These are phyloP conservation scores for Acanthamoeba quina DNA, from an alignment of 208 protist genomes.

Conservation along the genomic window DNA sequence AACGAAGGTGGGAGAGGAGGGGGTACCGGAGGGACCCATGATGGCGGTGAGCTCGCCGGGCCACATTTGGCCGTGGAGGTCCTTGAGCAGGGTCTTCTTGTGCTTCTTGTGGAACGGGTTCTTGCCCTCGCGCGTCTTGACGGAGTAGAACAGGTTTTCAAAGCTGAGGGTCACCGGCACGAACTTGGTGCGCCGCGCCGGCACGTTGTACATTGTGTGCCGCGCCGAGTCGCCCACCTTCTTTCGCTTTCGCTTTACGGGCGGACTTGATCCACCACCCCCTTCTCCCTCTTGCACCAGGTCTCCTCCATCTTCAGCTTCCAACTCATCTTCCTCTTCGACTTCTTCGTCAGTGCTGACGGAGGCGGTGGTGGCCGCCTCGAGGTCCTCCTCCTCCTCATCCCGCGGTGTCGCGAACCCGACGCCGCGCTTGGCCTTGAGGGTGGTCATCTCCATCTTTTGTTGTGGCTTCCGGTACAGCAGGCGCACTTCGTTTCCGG, in stretches of 20 bases:
- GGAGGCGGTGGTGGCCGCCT: conserved; percentile 26
- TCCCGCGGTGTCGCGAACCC: neutral
- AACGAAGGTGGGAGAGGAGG: too few relatives aligned
- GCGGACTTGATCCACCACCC: too few relatives aligned
- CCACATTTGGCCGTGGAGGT: conserved; percentile 48
- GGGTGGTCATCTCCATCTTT: neutral
- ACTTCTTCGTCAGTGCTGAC: neutral
- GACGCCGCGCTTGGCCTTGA: neutral
- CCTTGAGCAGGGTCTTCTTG: conserved; percentile 69
- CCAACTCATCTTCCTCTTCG: too few relatives aligned
- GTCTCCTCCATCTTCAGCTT: neutral
- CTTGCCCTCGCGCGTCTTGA: conserved; percentile 59
- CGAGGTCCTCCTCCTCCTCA: neutral
- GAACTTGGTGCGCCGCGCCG: neutral
- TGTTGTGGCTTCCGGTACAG: too few relatives aligned
- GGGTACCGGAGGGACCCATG: conserved; percentile 71
- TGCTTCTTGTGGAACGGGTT: conserved; percentile 56
- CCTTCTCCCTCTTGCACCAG: neutral
- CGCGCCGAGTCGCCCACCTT: neutral
- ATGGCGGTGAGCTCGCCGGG: conserved; percentile 70
- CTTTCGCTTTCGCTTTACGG: neutral
- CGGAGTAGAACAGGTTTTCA: conserved; percentile 69
- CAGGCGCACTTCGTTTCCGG: too few relatives aligned
- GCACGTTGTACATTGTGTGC: neutral
- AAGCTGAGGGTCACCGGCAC: conserved; percentile 8